A percentile compares a stretch with the other conserved stretches of the same genome.
Conservation (phyloP, 441 rosid species). For the Euphorbia schlechtendalii region DNA sequence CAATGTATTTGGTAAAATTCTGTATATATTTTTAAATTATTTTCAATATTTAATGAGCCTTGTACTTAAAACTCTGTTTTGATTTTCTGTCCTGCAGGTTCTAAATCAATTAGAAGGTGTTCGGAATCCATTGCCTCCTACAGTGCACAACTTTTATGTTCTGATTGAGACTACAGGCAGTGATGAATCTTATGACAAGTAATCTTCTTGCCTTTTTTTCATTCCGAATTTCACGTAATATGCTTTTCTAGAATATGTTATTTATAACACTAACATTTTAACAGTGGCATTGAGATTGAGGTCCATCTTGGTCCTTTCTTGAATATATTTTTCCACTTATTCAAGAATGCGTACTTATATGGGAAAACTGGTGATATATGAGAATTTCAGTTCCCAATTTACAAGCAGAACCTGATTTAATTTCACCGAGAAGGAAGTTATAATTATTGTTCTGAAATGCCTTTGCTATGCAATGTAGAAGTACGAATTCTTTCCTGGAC, state of each 20-base stretch:
- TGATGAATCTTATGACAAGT: constrained; percentile 67
- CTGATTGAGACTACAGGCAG: constrained; percentile 88
- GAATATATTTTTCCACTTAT: constrained; percentile 1
- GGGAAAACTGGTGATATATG: neutral
- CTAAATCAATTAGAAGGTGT: constrained; percentile 72
- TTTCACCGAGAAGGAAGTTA: neutral
- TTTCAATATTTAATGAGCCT: too few species aligned
- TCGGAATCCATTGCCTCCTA: constrained; percentile 72
- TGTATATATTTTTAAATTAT: neutral
- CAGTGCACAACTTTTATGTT: constrained; percentile 71
- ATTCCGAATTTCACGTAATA: constrained; percentile 1
- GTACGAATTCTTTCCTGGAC: neutral
- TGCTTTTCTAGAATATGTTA: neutral
- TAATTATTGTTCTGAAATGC: neutral
- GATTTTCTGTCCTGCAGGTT: constrained; percentile 40
- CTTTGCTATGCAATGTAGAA: neutral
- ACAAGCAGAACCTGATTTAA: neutral
- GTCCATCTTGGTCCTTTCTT: neutral
- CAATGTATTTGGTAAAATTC: constrained; percentile 66
- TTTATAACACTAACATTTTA: neutral
- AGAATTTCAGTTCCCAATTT: neutral
- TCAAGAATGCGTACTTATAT: neutral
- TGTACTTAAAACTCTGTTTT: too few species aligned
- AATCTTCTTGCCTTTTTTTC: constrained; percentile 16
- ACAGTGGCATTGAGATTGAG: neutral